These are phyloP conservation scores for Pharus latifolius DNA, from an alignment of 176 grass and related monocot genomes.

Conservation along the genomic window DNA sequence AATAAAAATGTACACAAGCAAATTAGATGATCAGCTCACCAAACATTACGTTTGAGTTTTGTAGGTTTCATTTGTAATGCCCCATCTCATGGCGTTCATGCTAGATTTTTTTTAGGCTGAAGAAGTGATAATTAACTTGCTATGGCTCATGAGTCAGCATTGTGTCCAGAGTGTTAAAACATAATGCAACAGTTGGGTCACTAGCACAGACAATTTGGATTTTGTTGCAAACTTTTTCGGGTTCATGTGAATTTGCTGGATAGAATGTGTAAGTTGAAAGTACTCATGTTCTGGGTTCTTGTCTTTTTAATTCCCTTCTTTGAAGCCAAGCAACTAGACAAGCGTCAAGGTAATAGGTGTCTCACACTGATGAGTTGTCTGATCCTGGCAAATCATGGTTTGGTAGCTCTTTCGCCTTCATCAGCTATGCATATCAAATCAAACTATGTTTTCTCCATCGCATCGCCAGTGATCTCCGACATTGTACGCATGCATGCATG, in stretches of 20 bases:
- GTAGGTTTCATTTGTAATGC: too few species aligned
- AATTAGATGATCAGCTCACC: too few species aligned
- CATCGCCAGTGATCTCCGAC: not conserved
- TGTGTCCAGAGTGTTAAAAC: too few species aligned
- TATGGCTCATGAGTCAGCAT: too few species aligned
- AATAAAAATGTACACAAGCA: too few species aligned
- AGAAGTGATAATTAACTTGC: not conserved
- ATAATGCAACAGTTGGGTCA: not conserved
- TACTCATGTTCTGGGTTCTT: not conserved
- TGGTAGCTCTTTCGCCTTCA: too few species aligned
- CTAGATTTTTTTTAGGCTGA: not conserved
- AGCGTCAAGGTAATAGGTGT: slow-evolving; percentile 9
- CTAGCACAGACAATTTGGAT: not conserved
- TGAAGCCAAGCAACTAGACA: slow-evolving; percentile 31
- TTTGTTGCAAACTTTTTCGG: not conserved
- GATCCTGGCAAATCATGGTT: slow-evolving; percentile 16
- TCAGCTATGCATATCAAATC: too few species aligned
- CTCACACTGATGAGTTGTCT: not conserved
- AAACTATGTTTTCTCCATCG: slow-evolving; percentile 1
- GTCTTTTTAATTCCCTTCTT: slow-evolving; percentile 14
- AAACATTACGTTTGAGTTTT: too few species aligned
- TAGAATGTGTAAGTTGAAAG: not conserved
- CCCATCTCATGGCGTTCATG: too few species aligned
- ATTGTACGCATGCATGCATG: not conserved
- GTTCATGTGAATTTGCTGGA: not conserved